Percentiles rank a stretch among this genome's conserved stretches.
Evolutionary conservation across 2,329 filamentous ascomycete genomes (phyloP).

Genomic region (Scedosporium minutisporum): DNA sequence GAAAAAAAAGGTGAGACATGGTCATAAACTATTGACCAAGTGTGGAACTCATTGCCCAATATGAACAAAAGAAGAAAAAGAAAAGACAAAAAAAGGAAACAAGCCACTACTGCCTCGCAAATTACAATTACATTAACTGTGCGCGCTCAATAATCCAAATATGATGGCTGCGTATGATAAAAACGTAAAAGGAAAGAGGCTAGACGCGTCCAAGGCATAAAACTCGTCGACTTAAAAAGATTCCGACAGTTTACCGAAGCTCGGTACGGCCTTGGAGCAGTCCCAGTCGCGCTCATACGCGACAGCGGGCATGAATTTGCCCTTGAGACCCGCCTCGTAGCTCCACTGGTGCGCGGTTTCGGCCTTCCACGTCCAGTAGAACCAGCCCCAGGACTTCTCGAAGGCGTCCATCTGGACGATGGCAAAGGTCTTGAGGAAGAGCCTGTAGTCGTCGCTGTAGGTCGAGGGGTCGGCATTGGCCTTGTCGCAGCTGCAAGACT

Average conservation of each 20-base stretch:
- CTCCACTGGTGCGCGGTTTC: conserved; percentile 85
- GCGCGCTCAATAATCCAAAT: neutral
- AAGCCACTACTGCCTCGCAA: neutral
- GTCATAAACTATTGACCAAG: neutral
- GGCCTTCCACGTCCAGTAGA: conserved; percentile 98
- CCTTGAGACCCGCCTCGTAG: conserved; percentile 68
- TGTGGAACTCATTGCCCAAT: neutral
- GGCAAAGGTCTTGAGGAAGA: conserved; percentile 80
- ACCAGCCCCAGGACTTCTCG: conserved; percentile 92
- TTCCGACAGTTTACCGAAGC: neutral
- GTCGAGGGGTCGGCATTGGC: conserved; percentile 64
- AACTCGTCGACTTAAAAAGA: neutral
- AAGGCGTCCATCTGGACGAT: conserved; percentile 95
- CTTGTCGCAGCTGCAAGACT: conserved; percentile 59
- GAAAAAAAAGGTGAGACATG: neutral
- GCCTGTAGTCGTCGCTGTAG: conserved; percentile 69
- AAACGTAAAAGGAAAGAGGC: neutral
- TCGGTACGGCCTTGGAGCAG: conserved; percentile 48
- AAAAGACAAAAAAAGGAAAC: neutral
- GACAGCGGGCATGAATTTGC: conserved; percentile 69
- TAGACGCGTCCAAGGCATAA: neutral
- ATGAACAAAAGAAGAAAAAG: neutral
- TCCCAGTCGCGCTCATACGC: conserved; percentile 63
- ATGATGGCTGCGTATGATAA: neutral
- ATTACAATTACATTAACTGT: neutral